These are phyloP conservation scores for Ephemerocybe angulata DNA, from an alignment of 768 basidiomycete species.

Conservation along the genomic window DNA sequence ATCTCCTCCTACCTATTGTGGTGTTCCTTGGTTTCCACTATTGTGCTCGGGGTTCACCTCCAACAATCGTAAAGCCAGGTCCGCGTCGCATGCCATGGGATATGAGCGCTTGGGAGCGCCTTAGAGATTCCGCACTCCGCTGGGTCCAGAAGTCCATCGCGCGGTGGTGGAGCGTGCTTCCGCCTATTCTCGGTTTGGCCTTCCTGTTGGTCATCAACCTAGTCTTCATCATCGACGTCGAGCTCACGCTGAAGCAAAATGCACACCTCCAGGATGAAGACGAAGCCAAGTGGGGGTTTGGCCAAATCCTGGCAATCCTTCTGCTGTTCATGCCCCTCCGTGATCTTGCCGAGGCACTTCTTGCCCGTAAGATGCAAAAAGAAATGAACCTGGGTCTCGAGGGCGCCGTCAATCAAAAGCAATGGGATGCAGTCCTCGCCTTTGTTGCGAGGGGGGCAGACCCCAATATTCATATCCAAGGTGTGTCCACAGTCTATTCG, in stretches of 20 bases:
- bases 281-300: neutral
- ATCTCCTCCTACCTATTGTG: neutral
- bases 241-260: constrained; percentile 14
- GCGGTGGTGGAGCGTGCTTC: neutral
- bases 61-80: too few species aligned
- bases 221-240: constrained; percentile 17
- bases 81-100: too few species aligned
- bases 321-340: neutral
- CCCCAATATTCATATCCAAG: too few species aligned
- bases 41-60: neutral
- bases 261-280: neutral
- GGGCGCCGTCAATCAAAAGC: too few species aligned
- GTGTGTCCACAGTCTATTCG: too few species aligned
- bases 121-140: too few species aligned
- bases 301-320: neutral
- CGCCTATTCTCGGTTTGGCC: constrained; percentile 3
- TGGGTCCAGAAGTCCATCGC: neutral
- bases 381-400: too few species aligned
- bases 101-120: too few species aligned
- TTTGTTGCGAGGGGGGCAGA: too few species aligned
- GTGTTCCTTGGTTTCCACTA: neutral
- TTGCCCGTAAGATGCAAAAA: neutral
- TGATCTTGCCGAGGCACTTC: neutral
- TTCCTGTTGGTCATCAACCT: constrained; percentile 15
- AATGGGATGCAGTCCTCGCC: too few species aligned